These are phyloP conservation scores for Ascochyta clinopodiicola DNA, from an alignment of 2,329 filamentous ascomycete genomes.

Conservation along the genomic window DNA sequence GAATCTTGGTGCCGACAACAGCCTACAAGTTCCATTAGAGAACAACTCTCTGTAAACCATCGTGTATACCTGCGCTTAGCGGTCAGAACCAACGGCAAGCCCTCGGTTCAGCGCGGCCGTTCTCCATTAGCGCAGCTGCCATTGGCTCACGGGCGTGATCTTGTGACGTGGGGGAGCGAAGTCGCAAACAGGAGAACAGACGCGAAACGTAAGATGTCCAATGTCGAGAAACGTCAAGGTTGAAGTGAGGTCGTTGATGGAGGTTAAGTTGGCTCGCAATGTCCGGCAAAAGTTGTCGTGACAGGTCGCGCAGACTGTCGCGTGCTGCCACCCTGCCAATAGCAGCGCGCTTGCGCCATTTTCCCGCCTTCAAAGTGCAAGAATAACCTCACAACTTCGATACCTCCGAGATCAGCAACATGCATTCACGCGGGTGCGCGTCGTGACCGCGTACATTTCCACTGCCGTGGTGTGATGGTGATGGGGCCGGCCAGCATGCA, in stretches of 20 bases:
- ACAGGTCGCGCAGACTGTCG: slow-evolving; percentile 10
- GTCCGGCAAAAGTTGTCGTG: slow-evolving; percentile 16
- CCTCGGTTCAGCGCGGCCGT: slow-evolving; percentile 33
- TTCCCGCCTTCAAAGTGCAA: slow-evolving; percentile 11
- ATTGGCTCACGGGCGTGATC: slow-evolving; percentile 27
- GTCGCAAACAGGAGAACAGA: not conserved
- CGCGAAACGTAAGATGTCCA: slow-evolving; percentile 1
- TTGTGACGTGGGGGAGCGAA: slow-evolving; percentile 17
- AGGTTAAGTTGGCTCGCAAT: not conserved
- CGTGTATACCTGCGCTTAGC: slow-evolving; percentile 30
- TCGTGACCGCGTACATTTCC: not conserved
- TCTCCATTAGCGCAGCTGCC: slow-evolving; percentile 23
- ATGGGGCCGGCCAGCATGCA: not conserved
- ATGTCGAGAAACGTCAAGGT: not conserved
- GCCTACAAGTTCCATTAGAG: slow-evolving; percentile 36
- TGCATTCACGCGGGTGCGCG: slow-evolving; percentile 8
- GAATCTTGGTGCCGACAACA: slow-evolving; percentile 30
- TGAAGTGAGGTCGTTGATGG: slow-evolving; percentile 1
- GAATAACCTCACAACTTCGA: slow-evolving; percentile 12
- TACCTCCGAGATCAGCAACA: not conserved
- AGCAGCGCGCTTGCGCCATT: slow-evolving; percentile 15
- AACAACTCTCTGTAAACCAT: slow-evolving; percentile 19
- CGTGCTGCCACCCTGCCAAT: slow-evolving; percentile 15
- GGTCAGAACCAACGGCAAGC: slow-evolving; percentile 11
- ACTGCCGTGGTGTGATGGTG: not conserved